These are phyloP conservation scores for Candida smagusa DNA, from an alignment of 1,139 yeast genomes.

Conservation along the genomic window DNA sequence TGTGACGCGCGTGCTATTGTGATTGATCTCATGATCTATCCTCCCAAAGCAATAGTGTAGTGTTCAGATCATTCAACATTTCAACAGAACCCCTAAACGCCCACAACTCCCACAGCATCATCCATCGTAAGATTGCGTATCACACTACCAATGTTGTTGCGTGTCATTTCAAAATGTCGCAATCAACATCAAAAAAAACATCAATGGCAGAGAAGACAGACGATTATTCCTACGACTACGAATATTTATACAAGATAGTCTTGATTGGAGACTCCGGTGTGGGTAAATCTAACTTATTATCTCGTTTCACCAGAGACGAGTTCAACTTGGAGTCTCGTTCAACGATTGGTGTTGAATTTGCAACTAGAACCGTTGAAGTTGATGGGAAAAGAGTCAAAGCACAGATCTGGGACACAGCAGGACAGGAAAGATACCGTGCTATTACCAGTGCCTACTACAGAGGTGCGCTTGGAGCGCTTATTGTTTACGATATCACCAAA, in stretches of 20 bases:
- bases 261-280: slow-evolving; percentile 98
- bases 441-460: slow-evolving; percentile 96
- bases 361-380: slow-evolving; percentile 90
- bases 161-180: not conserved
- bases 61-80: too few relatives aligned
- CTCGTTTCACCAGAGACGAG: slow-evolving; percentile 93
- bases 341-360: slow-evolving; percentile 97
- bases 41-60: too few relatives aligned
- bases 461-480: slow-evolving; percentile 97
- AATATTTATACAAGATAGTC: slow-evolving; percentile 90
- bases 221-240: slow-evolving; percentile 90
- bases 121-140: not conserved
- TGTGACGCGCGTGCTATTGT: too few relatives aligned
- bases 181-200: not conserved
- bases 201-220: slow-evolving; percentile 51
- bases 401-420: slow-evolving; percentile 99
- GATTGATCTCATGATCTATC: too few relatives aligned
- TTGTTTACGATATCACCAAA: slow-evolving; percentile 93
- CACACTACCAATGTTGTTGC: too few relatives aligned
- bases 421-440: slow-evolving; percentile 97
- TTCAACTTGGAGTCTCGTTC: slow-evolving; percentile 92
- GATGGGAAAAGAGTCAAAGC: slow-evolving; percentile 96
- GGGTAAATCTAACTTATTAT: slow-evolving; percentile 90
- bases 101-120: too few relatives aligned
- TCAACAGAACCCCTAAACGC: too few relatives aligned